These are phyloP conservation scores for Penicillium sp. DNA, from an alignment of 2,329 filamentous ascomycete genomes.

Conservation along the genomic window DNA sequence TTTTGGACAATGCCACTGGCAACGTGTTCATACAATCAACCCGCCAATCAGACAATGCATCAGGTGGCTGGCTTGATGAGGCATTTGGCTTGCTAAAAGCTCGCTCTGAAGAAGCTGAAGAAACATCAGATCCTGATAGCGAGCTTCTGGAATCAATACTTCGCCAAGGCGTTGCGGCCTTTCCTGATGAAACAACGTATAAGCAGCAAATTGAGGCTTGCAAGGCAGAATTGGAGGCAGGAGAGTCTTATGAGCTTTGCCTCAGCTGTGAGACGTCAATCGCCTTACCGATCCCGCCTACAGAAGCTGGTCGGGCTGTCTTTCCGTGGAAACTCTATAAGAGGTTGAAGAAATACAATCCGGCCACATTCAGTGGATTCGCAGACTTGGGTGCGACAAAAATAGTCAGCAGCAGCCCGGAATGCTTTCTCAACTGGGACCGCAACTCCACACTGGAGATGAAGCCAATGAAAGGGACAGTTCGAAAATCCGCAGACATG, in stretches of 20 bases:
- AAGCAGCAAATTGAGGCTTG: constrained; percentile 62
- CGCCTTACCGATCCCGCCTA: constrained; percentile 32
- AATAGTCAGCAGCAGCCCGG: constrained; percentile 76
- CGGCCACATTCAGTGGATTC: constrained; percentile 80
- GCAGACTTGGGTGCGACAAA: constrained; percentile 64
- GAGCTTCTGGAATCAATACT: constrained; percentile 31
- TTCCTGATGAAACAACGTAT: constrained; percentile 50
- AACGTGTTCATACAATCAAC: constrained; percentile 63
- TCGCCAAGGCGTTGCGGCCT: constrained; percentile 24
- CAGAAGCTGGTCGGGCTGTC: constrained; percentile 22
- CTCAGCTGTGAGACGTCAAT: constrained; percentile 70
- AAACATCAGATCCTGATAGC: constrained; percentile 14
- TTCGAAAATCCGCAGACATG: constrained; percentile 65
- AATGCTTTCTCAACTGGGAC: constrained; percentile 74
- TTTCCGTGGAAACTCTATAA: constrained; percentile 67
- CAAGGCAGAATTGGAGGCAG: constrained; percentile 65
- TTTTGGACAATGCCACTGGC: constrained; percentile 64
- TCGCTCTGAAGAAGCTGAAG: constrained; percentile 8
- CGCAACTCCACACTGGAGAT: constrained; percentile 51
- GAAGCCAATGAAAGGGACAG: constrained; percentile 93
- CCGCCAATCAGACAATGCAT: constrained; percentile 35
- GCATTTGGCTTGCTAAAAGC: constrained; percentile 24
- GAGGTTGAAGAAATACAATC: constrained; percentile 63
- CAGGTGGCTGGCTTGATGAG: constrained; percentile 44
- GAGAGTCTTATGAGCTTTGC: constrained; percentile 81